A percentile compares a stretch with the other conserved stretches of the same genome.
phyloP scores from a whole-genome alignment of 2,329 filamentous ascomycete species.

The Colletotrichum caudatum region DNA sequence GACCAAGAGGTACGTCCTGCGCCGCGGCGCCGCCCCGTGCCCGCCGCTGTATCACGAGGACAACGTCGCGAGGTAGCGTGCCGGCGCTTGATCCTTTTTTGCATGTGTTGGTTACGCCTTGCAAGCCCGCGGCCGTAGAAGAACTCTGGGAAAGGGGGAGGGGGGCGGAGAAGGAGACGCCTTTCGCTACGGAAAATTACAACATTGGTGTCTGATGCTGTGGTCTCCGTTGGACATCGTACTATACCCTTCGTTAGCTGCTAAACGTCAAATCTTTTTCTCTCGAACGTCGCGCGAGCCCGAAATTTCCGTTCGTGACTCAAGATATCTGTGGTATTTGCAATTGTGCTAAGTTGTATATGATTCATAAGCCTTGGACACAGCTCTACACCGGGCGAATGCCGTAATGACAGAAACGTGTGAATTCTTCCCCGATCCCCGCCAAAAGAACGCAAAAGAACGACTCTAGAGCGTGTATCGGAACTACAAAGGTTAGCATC shows the following conservation, averaged over 20 bases:
- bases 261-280: neutral
- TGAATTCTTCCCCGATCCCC: too few species aligned
- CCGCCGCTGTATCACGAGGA: conserved; percentile 47
- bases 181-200: too few species aligned
- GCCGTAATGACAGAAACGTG: neutral
- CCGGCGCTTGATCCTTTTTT: neutral
- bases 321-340: neutral
- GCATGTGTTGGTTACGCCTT: too few species aligned
- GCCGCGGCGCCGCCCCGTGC: conserved; percentile 53
- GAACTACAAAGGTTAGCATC: neutral
- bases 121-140: too few species aligned
- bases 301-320: neutral
- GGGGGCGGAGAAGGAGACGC: neutral
- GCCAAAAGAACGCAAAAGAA: accelerated
- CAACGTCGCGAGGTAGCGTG: neutral
- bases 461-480: conserved; percentile 14
- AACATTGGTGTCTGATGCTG: neutral
- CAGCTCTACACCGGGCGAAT: too few species aligned
- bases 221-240: neutral
- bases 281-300: too few species aligned
- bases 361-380: neutral
- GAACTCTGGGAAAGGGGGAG: neutral
- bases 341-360: neutral
- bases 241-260: conserved; percentile 13
- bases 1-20: conserved; percentile 68